Evolutionary conservation across 257 asterid species (phyloP).

Genomic region (Salvia rosmarinus): DNA sequence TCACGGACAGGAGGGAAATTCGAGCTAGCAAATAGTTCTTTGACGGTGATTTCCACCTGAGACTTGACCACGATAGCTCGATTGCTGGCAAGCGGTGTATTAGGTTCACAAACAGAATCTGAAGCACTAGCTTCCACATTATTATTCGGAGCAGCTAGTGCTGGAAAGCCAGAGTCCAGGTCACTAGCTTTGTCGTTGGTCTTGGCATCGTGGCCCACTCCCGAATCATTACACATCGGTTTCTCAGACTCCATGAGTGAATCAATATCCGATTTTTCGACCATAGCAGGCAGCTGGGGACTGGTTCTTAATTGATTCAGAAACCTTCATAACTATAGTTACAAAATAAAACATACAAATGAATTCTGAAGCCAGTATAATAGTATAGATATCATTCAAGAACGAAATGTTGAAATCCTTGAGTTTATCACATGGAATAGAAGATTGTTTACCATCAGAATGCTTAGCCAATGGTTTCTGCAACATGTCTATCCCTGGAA

Average conservation of each 20-base stretch:
- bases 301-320: conserved; percentile 38
- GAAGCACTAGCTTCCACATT: conserved; percentile 29
- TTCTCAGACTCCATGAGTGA: conserved; percentile 40
- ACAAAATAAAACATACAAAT: background rate
- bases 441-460: conserved; percentile 49
- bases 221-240: conserved; percentile 31
- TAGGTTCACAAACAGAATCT: conserved; percentile 32
- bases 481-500: conserved; percentile 91
- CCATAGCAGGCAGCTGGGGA: conserved; percentile 38
- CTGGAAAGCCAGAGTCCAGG: conserved; percentile 26
- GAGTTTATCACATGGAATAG: background rate
- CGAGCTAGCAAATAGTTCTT: conserved; percentile 25
- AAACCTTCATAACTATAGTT: conserved; percentile 40
- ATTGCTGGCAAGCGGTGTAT: conserved; percentile 12
- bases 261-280: conserved; percentile 41
- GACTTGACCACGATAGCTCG: conserved; percentile 8
- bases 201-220: conserved; percentile 25
- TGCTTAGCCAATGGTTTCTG: conserved; percentile 63
- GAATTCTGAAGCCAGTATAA: background rate
- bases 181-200: conserved; percentile 31
- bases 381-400: background rate
- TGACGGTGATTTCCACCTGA: conserved; percentile 20
- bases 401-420: background rate
- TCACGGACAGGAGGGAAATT: background rate
- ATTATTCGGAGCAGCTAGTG: conserved; percentile 29